These are phyloP conservation scores for Penicillium corylophilum DNA, from an alignment of 2,329 filamentous ascomycete genomes.

Conservation along the genomic window DNA sequence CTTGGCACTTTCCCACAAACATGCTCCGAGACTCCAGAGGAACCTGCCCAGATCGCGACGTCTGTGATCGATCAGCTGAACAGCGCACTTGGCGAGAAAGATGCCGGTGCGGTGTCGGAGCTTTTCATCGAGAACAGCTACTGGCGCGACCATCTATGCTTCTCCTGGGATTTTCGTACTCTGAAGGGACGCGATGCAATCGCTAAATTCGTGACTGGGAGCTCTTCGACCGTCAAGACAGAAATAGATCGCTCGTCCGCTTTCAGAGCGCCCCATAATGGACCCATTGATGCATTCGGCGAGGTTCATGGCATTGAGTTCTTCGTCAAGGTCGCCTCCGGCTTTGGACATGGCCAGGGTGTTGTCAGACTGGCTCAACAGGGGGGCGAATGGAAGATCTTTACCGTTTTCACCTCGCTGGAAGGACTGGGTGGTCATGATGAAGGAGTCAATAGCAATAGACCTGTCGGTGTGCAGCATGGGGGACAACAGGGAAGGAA, in stretches of 20 bases:
- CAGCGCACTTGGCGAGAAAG: slow-evolving; percentile 32
- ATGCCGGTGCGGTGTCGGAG: slow-evolving; percentile 35
- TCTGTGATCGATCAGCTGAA: slow-evolving; percentile 43
- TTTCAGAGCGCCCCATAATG: slow-evolving; percentile 45
- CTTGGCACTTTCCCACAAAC: slow-evolving; percentile 45
- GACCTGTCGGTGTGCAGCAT: slow-evolving; percentile 59
- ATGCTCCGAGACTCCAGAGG: slow-evolving; percentile 29
- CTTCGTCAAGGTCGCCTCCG: slow-evolving; percentile 56
- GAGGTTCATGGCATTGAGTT: slow-evolving; percentile 55
- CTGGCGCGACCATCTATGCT: slow-evolving; percentile 59
- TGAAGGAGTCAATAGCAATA: slow-evolving; percentile 48
- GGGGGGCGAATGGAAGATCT: slow-evolving; percentile 58
- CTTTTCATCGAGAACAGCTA: slow-evolving; percentile 55
- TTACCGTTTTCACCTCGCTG: slow-evolving; percentile 62
- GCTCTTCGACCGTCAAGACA: slow-evolving; percentile 46
- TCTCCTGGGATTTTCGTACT: slow-evolving; percentile 59
- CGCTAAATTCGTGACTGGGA: slow-evolving; percentile 32
- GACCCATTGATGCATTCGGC: slow-evolving; percentile 52
- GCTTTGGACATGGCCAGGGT: slow-evolving; percentile 57
- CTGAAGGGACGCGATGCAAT: slow-evolving; percentile 49
- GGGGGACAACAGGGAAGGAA: slow-evolving; percentile 52
- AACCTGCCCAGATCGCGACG: slow-evolving; percentile 40
- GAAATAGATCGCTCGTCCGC: slow-evolving; percentile 49
- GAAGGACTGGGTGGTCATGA: slow-evolving; percentile 55
- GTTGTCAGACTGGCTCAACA: slow-evolving; percentile 52